Evolutionary conservation across 2,329 filamentous ascomycete species (phyloP), one percentile per base, ranked within the genome.

Genomic region (Pseudogymnoascus sp.): DNA sequence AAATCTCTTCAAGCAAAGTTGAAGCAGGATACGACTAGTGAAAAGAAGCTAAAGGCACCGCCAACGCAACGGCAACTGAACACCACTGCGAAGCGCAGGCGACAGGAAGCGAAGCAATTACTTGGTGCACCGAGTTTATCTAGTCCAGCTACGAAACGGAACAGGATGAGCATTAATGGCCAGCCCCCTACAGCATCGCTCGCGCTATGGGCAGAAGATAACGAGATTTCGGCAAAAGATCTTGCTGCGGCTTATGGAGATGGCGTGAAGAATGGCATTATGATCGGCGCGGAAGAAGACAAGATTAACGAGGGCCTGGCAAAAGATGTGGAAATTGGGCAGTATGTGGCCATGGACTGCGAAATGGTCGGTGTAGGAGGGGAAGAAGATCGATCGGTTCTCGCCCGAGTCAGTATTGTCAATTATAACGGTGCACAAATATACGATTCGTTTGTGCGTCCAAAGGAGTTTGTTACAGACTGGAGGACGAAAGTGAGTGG

Each of bases 301-400:
- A 80, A 78, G 47, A 76, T 86, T 64, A 90, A 90, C 69, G 81
- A 83, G 47, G 88, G 88, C 0, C 76, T 85, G 3, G 80, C 82
- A 1, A 73, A 77, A 22, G 83, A 80, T 5, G 75, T 88, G 36
- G 83, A 91, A 60, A 77, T 92, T 18, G 94, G 93, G 59, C 96
- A 94, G 79, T 99, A 96, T 72, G 77, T 99, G 41, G 89, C 90
- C 18, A 84, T 99, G 53, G 94, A 99, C 77, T 99, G 94, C 74
- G 94, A 99, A 76, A 99, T 99, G 94, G 94, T 99, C 25, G 94
- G 93, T 57, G 84, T 95, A 11, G 89, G 88, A 0, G 82, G 83
- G 1, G 84, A 84, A 58, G 82, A 84, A 20, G 80, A 87, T 65
- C 82, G 86, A 70, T 91, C 90, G 36, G 86, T 85, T 0, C 82